Percentiles rank a stretch among this genome's conserved stretches.
phyloP scores from a whole-genome alignment of 2,329 filamentous ascomycete species.

The Talaromyces sp. region DNA sequence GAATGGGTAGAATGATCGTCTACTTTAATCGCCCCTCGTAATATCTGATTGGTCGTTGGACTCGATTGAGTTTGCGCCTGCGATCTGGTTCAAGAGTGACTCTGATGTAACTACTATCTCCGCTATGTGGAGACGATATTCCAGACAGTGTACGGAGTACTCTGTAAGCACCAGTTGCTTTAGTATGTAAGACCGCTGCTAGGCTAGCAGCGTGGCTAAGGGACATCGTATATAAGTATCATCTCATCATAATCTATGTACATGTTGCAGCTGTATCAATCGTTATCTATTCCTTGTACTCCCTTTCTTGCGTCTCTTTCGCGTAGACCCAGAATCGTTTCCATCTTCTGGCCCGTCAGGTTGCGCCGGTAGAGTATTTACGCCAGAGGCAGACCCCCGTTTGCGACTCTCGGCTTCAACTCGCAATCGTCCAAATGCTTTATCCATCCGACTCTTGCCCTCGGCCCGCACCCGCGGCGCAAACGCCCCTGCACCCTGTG shows the following conservation, averaged over 20 bases:
- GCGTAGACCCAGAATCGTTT: neutral
- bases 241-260: neutral
- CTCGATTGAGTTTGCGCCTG: constrained; percentile 4
- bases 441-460: constrained; percentile 68
- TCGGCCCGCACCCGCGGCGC: constrained; percentile 60
- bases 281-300: no score
- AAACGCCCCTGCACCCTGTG: constrained; percentile 56
- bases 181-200: no score
- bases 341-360: neutral
- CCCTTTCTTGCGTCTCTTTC: constrained; percentile 3
- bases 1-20: neutral
- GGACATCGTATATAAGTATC: neutral
- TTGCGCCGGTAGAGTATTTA: neutral
- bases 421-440: constrained; percentile 64
- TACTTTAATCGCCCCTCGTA: neutral
- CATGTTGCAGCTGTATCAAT: neutral
- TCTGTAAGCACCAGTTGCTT: no score
- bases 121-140: no score
- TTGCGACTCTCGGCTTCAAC: constrained; percentile 44
- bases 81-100: no score
- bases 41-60: neutral
- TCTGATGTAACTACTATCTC: no score
- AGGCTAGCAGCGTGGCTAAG: neutral
- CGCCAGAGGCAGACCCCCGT: constrained; percentile 2
- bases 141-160: no score